These are phyloP conservation scores for Rhodotorula sp. DNA, from an alignment of 1,284 basidiomycete species.

Conservation along the genomic window DNA sequence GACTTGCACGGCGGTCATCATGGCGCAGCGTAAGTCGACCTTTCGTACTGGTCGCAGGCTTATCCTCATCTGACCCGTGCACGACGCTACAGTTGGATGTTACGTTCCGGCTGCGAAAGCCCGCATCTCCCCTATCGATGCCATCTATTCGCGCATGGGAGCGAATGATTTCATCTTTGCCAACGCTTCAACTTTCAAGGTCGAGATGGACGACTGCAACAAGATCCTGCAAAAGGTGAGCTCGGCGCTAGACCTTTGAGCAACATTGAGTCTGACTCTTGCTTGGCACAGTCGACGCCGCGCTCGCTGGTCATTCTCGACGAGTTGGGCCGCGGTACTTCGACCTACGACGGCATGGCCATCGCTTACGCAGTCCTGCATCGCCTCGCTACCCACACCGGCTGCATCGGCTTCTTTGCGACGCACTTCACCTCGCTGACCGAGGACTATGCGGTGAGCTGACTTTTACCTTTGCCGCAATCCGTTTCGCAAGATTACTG, in stretches of 20 bases:
- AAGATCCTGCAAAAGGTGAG: slow-evolving; percentile 59
- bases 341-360: slow-evolving; percentile 82
- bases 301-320: slow-evolving; percentile 92
- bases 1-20: slow-evolving; percentile 57
- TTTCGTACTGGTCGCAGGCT: neutral
- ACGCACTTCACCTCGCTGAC: slow-evolving; percentile 85
- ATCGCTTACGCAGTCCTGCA: slow-evolving; percentile 92
- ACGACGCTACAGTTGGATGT: slow-evolving; percentile 67
- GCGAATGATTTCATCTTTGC: slow-evolving; percentile 96
- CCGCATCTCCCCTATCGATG: slow-evolving; percentile 81
- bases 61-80: neutral
- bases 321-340: slow-evolving; percentile 71
- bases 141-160: slow-evolving; percentile 96
- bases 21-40: slow-evolving; percentile 39
- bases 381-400: slow-evolving; percentile 82
- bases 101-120: slow-evolving; percentile 84
- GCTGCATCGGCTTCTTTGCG: slow-evolving; percentile 65
- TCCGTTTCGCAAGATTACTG: neutral
- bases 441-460: slow-evolving; percentile 64
- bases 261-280: neutral
- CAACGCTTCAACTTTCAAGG: slow-evolving; percentile 91
- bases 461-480: no score
- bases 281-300: slow-evolving; percentile 68
- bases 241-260: neutral
- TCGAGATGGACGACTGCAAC: slow-evolving; percentile 77